Conservation (phyloP, 345 rosid species). For the Anastatica hierochuntica region DNA sequence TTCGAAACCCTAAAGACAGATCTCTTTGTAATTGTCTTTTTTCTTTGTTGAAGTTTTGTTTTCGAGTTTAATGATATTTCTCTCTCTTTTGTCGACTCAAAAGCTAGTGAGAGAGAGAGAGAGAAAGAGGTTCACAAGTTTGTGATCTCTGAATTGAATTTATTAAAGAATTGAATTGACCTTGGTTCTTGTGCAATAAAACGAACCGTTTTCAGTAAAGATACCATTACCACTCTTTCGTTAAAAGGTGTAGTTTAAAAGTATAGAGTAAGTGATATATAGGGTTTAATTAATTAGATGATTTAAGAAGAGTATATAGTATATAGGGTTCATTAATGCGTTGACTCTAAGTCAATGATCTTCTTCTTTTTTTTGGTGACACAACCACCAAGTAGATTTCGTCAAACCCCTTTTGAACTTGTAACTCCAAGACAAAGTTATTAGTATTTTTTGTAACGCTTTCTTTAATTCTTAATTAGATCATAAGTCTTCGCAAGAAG, state of each 20-base stretch:
- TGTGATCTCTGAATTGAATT: constrained; percentile 15
- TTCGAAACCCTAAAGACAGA: constrained; percentile 24
- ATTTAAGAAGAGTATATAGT: not conserved
- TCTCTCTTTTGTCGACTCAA: constrained; percentile 21
- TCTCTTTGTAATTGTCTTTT: constrained; percentile 9
- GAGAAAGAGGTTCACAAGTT: constrained; percentile 11
- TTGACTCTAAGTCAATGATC: constrained; percentile 30
- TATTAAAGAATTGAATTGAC: constrained; percentile 29
- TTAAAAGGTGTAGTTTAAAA: no score
- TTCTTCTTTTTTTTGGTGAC: constrained; percentile 20
- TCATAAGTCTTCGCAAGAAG: constrained; percentile 17
- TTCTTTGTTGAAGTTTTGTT: constrained; percentile 20
- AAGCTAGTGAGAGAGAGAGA: constrained; percentile 10
- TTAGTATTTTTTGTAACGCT: constrained; percentile 14
- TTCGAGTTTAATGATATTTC: constrained; percentile 22
- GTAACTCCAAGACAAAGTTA: constrained; percentile 12
- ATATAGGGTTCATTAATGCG: constrained; percentile 25
- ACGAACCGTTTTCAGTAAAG: constrained; percentile 13
- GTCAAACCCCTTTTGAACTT: constrained; percentile 24
- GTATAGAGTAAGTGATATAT: not conserved
- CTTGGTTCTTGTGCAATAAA: constrained; percentile 21
- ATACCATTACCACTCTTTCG: no score
- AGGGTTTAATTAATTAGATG: not conserved
- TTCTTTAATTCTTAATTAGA: constrained; percentile 8
- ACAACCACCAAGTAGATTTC: constrained; percentile 26